Base-by-base conservation (phyloP, 2,329 filamentous ascomycete species). In the Xylariaceae sp. region DNA sequence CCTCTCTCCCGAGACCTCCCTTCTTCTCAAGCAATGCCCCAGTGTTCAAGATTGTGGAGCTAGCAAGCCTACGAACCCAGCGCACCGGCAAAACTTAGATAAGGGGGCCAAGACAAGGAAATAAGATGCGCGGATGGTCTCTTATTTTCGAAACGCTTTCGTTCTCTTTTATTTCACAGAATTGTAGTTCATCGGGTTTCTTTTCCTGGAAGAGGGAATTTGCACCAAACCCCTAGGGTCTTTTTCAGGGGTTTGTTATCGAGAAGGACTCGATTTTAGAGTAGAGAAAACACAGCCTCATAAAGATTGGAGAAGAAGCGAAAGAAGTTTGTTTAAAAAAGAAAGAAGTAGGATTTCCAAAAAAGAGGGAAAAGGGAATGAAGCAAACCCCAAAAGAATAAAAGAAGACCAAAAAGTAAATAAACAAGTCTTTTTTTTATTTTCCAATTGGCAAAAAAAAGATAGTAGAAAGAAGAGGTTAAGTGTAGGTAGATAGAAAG, bases 91-190 rank as follows among this genome's bases (percentile, higher is more conserved):
- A 53, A 13, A 42, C 37, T 42, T 13, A 42, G 37, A 42, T 42
- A 42, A 42, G 37, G 37, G 37, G 37, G 39, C 51, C 47, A 9
- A 57, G 35, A 34, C 35, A 51, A 39, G 53, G 17, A 39, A 56
- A 59, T 55, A 57, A 58, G 58, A 51, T 57, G 50, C 17, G 23
- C 51, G 56, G 53, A 56, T 59, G 60, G 48, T 56, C 55, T 55
- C 55, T 51, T 58, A 42, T 54, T 53, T 34, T 45, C 53, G 58
- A 62, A 59, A 56, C 59, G 60, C 59, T 23, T 56, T 47, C 51
- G 53, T 64, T 53, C 57, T 57, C 52, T 65, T 53, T 42, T 55
- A 17, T 30, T 30, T 30, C 23, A 30, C 23, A 30, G 23, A 30
- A 30, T 30, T 5, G 23, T 30, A 30, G 23, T 5, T 30, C 23